Evolutionary conservation across 2,329 filamentous ascomycete genomes (phyloP).

Genomic region (Fusarium decemcellulare): DNA sequence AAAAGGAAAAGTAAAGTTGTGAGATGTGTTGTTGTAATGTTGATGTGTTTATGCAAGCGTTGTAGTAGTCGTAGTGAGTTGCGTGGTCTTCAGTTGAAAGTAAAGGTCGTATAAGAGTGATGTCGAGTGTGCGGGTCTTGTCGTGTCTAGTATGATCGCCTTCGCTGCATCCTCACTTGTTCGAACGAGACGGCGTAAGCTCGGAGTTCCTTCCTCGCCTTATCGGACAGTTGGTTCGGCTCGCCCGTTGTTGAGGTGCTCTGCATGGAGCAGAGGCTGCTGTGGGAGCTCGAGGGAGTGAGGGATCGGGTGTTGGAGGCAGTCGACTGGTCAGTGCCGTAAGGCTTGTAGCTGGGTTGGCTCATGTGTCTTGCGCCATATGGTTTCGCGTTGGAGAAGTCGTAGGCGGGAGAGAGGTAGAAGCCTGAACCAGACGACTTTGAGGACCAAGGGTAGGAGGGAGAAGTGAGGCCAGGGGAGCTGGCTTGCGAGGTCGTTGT

Average conservation of each 20-base stretch:
- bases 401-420: conserved; percentile 81
- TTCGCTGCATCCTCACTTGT: conserved; percentile 75
- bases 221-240: conserved; percentile 75
- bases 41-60: conserved; percentile 33
- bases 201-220: conserved; percentile 83
- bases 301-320: conserved; percentile 58
- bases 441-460: conserved; percentile 66
- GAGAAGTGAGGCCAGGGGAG: conserved; percentile 67
- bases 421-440: conserved; percentile 62
- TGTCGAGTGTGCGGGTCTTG: conserved; percentile 26
- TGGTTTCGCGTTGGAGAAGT: conserved; percentile 77
- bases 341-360: conserved; percentile 45
- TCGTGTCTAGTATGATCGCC: conserved; percentile 67
- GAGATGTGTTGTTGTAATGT: conserved; percentile 35
- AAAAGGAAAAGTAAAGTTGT: conserved; percentile 41
- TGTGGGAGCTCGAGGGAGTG: conserved; percentile 84
- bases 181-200: conserved; percentile 93
- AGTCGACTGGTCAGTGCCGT: conserved; percentile 37
- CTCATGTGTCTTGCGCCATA: conserved; percentile 64
- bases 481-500: conserved; percentile 70
- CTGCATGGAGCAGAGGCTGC: conserved; percentile 85
- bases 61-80: conserved; percentile 50
- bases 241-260: conserved; percentile 72
- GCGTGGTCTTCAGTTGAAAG: conserved; percentile 44
- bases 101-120: conserved; percentile 20